Percentiles rank a stretch among this genome's conserved stretches.
These are phyloP conservation scores for Erodium chrysanthum DNA, from an alignment of 441 rosid species.

Conservation along the genomic window DNA sequence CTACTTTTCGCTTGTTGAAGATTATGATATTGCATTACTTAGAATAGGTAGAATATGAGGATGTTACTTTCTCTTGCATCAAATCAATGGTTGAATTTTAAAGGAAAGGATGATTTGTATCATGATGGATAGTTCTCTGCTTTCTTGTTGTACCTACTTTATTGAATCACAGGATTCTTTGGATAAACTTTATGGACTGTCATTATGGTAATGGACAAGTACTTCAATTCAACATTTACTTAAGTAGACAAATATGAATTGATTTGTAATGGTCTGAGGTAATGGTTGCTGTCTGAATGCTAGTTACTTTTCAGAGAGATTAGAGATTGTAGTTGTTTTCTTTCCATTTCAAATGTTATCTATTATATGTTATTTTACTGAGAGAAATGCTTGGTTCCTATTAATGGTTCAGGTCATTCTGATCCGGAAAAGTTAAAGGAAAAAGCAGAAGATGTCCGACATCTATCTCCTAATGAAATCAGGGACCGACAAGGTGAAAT, in stretches of 20 bases:
- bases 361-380: not conserved
- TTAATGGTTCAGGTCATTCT: slow-evolving; percentile 54
- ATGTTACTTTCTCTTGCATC: no score
- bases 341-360: not conserved
- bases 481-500: slow-evolving; percentile 62
- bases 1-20: no score
- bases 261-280: not conserved
- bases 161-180: not conserved
- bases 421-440: slow-evolving; percentile 74
- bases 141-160: not conserved
- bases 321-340: not conserved
- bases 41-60: no score
- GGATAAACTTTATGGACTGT: not conserved
- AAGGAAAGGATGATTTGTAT: no score
- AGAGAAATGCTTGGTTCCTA: not conserved
- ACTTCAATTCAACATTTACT: not conserved
- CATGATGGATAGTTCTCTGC: no score
- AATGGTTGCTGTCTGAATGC: not conserved
- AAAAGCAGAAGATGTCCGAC: slow-evolving; percentile 53
- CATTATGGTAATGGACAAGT: not conserved
- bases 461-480: slow-evolving; percentile 51
- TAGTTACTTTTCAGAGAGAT: no score
- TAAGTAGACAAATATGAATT: not conserved
- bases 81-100: no score
- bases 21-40: no score